phyloP scores from a whole-genome alignment of 805 yeast genomes.

The Candida methanosorbosa region DNA sequence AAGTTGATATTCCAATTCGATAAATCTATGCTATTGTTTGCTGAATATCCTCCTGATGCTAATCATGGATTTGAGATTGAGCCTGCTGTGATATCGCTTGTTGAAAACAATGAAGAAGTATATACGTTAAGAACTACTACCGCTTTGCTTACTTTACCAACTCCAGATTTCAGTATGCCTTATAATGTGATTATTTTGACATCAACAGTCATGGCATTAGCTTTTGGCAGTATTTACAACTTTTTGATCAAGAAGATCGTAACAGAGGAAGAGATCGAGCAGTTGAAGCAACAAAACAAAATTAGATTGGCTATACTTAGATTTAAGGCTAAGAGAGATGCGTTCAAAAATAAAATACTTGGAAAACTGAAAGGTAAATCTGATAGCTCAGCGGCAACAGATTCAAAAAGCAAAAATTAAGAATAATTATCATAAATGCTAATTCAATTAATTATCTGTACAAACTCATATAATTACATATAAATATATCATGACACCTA shows the following conservation, averaged over 20 bases:
- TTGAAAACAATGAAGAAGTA: slow-evolving; percentile 18
- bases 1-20: slow-evolving; percentile 74
- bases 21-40: slow-evolving; percentile 71
- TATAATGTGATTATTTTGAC: slow-evolving; percentile 93
- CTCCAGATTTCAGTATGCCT: slow-evolving; percentile 98
- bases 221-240: slow-evolving; percentile 83
- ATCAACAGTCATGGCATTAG: slow-evolving; percentile 85
- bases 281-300: slow-evolving; percentile 1
- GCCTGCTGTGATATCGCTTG: slow-evolving; percentile 71
- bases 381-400: no score
- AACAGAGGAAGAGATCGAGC: slow-evolving; percentile 62
- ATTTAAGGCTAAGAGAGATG: background rate
- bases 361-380: no score
- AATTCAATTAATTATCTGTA: no score
- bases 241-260: slow-evolving; percentile 65
- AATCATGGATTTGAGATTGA: slow-evolving; percentile 95
- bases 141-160: slow-evolving; percentile 78
- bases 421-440: no score
- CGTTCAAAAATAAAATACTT: background rate
- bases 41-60: slow-evolving; percentile 99
- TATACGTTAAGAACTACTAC: slow-evolving; percentile 76
- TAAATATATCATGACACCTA: no score
- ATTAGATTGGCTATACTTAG: background rate
- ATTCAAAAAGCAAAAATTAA: no score
- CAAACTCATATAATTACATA: no score